Evolutionary conservation across 1,139 yeast genomes (phyloP).

Genomic region (Nadsonia commutata): DNA sequence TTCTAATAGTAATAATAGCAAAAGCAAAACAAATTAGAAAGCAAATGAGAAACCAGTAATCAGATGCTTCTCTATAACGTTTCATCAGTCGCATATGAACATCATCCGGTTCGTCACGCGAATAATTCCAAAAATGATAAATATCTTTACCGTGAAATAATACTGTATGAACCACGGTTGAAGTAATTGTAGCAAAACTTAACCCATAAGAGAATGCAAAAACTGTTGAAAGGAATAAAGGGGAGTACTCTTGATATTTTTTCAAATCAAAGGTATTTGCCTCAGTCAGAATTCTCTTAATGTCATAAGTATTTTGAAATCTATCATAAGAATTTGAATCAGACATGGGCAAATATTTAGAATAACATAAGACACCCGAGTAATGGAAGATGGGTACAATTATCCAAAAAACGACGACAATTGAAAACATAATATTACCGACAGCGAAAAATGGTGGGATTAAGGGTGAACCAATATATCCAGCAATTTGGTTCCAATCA

Average conservation of each 20-base stretch:
- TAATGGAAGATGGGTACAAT: slow-evolving; percentile 35
- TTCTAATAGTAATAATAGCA: slow-evolving; percentile 33
- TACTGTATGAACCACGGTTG: slow-evolving; percentile 40
- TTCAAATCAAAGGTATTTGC: slow-evolving; percentile 28
- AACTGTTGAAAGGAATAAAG: slow-evolving; percentile 49
- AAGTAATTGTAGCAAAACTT: slow-evolving; percentile 47
- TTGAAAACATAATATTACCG: slow-evolving; percentile 34
- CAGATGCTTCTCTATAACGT: slow-evolving; percentile 45
- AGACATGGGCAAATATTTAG: slow-evolving; percentile 37
- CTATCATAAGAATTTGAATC: slow-evolving; percentile 31
- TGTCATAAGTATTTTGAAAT: slow-evolving; percentile 31
- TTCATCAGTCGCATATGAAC: slow-evolving; percentile 51
- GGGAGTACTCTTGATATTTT: slow-evolving; percentile 41
- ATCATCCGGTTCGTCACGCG: slow-evolving; percentile 35
- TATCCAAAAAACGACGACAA: slow-evolving; percentile 32
- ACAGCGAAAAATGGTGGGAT: slow-evolving; percentile 51
- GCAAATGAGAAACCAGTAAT: slow-evolving; percentile 46
- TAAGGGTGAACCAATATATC: slow-evolving; percentile 49
- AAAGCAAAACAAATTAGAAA: slow-evolving; percentile 35
- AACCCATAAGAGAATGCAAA: slow-evolving; percentile 48
- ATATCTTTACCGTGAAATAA: slow-evolving; percentile 45
- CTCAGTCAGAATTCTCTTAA: slow-evolving; percentile 30
- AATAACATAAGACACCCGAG: slow-evolving; percentile 36
- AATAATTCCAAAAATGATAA: slow-evolving; percentile 29
- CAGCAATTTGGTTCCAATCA: slow-evolving; percentile 40